Evolutionary conservation across 2,329 filamentous ascomycete genomes (phyloP), one percentile per base, ranked within the genome.

Genomic region (Knufia fluminis): DNA sequence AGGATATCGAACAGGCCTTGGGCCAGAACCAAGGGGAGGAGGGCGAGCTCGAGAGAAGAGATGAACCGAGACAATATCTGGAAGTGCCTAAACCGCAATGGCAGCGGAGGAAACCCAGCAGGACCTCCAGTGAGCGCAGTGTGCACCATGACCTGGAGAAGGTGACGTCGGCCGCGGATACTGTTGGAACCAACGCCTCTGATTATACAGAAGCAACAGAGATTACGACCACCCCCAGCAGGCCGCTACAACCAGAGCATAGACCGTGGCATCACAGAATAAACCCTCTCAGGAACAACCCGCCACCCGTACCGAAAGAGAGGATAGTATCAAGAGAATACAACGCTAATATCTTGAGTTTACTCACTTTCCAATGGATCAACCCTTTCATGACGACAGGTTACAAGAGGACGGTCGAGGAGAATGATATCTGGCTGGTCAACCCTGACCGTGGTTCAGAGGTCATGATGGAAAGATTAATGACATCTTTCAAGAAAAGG

Each of bases 311-410:
- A 1, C 79, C 79, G 1, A 63, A 73, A 22, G 68, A 75, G 57
- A 68, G 78, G 24, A 61, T 61, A 8, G 66, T 73, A 0, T 89
- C 80, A 4, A 78, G 77, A 54, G 90, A 96, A 68, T 74, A 87
- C 62, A 74, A 71, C 3, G 90, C 90, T 3, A 71, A 77, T 1
- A 83, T 89, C 61, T 76, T 92, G 55, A 94, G 86, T 68, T 64
- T 74, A 50, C 64, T 94, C 19, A 84, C 83, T 3, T 97, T 95
- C 62, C 80, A 88, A 64, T 97, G 91, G 91, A 91, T 96, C 75
- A 80, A 81, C 0, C 83, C 87, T 1, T 63, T 97, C 49, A 97
- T 97, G 90, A 75, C 69, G 55, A 83, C 81, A 33, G 92, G 92
- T 31, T 97, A 96, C 67, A 82, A 87, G 62, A 82, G 92, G 12